Evolutionary conservation across 768 basidiomycete species (phyloP).

Genomic region (Cystoderma amianthinum): DNA sequence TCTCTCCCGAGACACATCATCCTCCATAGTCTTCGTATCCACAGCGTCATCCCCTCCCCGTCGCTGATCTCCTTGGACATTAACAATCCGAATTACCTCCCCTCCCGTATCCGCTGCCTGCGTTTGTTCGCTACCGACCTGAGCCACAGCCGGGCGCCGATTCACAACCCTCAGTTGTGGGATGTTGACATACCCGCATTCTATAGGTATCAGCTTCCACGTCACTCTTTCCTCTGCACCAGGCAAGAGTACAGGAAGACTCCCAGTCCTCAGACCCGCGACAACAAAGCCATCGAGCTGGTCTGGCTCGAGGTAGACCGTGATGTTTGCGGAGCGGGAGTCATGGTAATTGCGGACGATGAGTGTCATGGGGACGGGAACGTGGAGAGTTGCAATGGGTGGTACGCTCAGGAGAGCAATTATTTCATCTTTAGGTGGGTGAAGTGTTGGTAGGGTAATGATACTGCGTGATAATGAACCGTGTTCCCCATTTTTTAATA

Average conservation of each 20-base stretch:
- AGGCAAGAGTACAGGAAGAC: conserved; percentile 68
- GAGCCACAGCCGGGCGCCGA: conserved; percentile 33
- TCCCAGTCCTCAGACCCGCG: conserved; percentile 62
- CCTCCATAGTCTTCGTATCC: conserved; percentile 6
- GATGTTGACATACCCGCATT: conserved; percentile 60
- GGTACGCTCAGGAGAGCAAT: conserved; percentile 63
- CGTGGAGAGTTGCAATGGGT: conserved; percentile 56
- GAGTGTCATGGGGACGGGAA: conserved; percentile 46
- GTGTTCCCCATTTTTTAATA: conserved; percentile 32
- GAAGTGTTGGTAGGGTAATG: conserved; percentile 55
- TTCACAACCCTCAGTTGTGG: conserved; percentile 57
- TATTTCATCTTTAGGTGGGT: conserved; percentile 54
- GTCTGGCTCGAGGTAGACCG: conserved; percentile 68
- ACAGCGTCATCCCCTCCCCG: conserved; percentile 6
- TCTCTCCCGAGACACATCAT: conserved; percentile 10
- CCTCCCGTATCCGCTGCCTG: conserved; percentile 41
- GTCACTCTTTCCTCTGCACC: conserved; percentile 56
- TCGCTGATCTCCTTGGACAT: conserved; percentile 36
- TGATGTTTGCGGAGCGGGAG: conserved; percentile 59
- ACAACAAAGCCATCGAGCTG: conserved; percentile 71
- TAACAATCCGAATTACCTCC: conserved; percentile 44
- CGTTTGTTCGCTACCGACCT: conserved; percentile 21
- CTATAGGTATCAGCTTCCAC: conserved; percentile 69
- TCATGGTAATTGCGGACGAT: conserved; percentile 62
- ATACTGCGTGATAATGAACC: conserved; percentile 40